phyloP scores from a whole-genome alignment of 1,139 yeast species.

The Torulaspora pretoriensis region DNA sequence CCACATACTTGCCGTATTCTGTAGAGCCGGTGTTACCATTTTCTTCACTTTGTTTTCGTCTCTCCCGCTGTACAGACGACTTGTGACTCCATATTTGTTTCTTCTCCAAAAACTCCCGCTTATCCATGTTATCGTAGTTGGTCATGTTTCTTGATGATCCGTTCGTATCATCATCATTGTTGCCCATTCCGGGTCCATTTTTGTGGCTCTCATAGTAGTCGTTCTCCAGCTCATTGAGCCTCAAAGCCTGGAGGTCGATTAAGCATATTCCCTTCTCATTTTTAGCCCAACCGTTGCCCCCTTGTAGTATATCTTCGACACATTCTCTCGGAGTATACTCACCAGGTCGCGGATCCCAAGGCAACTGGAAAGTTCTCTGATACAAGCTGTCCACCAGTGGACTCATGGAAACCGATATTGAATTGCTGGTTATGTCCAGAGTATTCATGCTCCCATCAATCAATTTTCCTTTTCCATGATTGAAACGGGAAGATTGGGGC shows the following conservation, averaged over 20 bases:
- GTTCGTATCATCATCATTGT: slow-evolving; percentile 4
- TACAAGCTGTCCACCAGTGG: slow-evolving; percentile 53
- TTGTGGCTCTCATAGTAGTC: slow-evolving; percentile 16
- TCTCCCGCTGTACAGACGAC: slow-evolving; percentile 9
- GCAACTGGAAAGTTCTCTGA: slow-evolving; percentile 59
- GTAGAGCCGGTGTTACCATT: not conserved
- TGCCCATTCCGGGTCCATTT: slow-evolving; percentile 6
- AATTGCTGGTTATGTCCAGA: slow-evolving; percentile 12
- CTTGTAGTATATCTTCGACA: slow-evolving; percentile 68
- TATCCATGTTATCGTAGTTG: slow-evolving; percentile 14
- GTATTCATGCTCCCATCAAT: slow-evolving; percentile 10
- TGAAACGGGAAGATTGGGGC: slow-evolving; percentile 11
- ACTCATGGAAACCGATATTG: slow-evolving; percentile 32
- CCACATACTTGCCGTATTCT: slow-evolving; percentile 4
- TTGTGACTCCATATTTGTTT: slow-evolving; percentile 15
- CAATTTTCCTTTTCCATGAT: slow-evolving; percentile 9
- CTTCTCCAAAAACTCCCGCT: slow-evolving; percentile 17
- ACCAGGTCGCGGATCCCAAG: slow-evolving; percentile 77
- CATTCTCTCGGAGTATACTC: slow-evolving; percentile 71
- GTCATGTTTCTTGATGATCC: slow-evolving; percentile 4
- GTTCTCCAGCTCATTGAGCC: slow-evolving; percentile 25
- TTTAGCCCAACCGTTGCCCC: slow-evolving; percentile 66
- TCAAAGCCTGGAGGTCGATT: slow-evolving; percentile 42
- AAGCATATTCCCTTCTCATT: slow-evolving; percentile 43
- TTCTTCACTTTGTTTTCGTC: slow-evolving; percentile 4